phyloP scores from a whole-genome alignment of 208 protist genomes.

The Trypanosoma scelopori region DNA sequence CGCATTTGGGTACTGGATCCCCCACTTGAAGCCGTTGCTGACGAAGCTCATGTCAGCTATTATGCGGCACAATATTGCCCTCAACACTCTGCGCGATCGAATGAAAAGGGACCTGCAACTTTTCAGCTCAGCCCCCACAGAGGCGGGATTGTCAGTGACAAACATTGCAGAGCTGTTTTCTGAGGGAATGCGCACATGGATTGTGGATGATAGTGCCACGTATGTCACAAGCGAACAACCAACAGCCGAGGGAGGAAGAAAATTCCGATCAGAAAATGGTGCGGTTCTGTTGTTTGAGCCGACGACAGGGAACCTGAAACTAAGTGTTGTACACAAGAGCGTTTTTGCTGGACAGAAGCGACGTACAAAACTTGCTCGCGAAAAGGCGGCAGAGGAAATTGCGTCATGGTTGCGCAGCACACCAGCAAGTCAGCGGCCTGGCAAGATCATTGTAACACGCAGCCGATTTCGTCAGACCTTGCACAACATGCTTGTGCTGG shows the following conservation, averaged over 20 bases:
- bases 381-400: constrained; percentile 99
- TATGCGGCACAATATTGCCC: constrained; percentile 99
- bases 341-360: constrained; percentile 99
- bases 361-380: constrained; percentile 99
- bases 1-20: constrained; percentile 99
- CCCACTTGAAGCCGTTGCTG: constrained; percentile 97
- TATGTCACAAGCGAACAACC: constrained; percentile 99
- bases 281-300: constrained; percentile 99
- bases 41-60: constrained; percentile 98
- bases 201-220: constrained; percentile 99
- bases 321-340: constrained; percentile 99
- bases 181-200: constrained; percentile 99
- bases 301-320: constrained; percentile 98
- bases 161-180: constrained; percentile 99
- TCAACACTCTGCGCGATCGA: constrained; percentile 99
- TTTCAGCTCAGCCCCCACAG: constrained; percentile 99
- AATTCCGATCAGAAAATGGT: constrained; percentile 97
- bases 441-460: constrained; percentile 99
- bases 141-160: constrained; percentile 98
- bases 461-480: constrained; percentile 95
- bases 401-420: constrained; percentile 99
- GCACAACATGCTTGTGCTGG: constrained; percentile 96
- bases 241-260: constrained; percentile 99
- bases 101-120: constrained; percentile 99
- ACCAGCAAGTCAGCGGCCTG: constrained; percentile 99